Conservation (phyloP, 495 filamentous ascomycete species). For the Penicillium soppii region DNA sequence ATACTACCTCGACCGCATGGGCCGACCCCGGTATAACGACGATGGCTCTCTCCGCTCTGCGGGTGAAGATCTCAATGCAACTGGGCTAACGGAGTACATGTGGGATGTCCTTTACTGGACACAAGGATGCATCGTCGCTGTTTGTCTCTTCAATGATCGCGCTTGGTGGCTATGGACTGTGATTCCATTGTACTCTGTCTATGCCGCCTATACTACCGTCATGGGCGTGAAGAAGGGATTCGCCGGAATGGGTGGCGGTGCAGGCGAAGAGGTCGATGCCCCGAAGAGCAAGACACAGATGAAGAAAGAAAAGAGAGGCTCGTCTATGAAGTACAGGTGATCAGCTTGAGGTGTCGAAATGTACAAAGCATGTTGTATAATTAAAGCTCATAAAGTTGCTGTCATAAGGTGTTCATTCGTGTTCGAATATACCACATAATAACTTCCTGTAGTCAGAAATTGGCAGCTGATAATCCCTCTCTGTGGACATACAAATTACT, state of each 20-base stretch:
- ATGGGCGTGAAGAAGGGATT: slow-evolving; percentile 65
- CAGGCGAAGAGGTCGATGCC: slow-evolving; percentile 19
- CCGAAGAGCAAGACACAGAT: slow-evolving; percentile 59
- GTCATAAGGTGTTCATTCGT: background rate
- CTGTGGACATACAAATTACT: too few species aligned
- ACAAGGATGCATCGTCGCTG: slow-evolving; percentile 65
- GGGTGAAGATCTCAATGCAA: slow-evolving; percentile 86
- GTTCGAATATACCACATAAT: too few species aligned
- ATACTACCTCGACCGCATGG: slow-evolving; percentile 76
- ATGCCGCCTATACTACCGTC: slow-evolving; percentile 64
- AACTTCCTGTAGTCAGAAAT: too few species aligned
- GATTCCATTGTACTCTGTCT: slow-evolving; percentile 68
- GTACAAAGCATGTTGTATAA: background rate
- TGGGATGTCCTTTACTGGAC: slow-evolving; percentile 96
- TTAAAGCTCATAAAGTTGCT: background rate
- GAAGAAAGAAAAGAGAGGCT: slow-evolving; percentile 62
- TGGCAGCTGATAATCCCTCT: too few species aligned
- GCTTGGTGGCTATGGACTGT: slow-evolving; percentile 74
- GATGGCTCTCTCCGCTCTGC: slow-evolving; percentile 68
- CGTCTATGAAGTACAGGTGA: slow-evolving; percentile 45
- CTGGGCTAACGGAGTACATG: slow-evolving; percentile 94
- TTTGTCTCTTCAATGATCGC: slow-evolving; percentile 68
- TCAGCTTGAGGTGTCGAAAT: background rate
- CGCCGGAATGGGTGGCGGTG: slow-evolving; percentile 52
- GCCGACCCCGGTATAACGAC: slow-evolving; percentile 68